These are phyloP conservation scores for Didymella pomorum DNA, from an alignment of 2,329 filamentous ascomycete species.

Conservation along the genomic window DNA sequence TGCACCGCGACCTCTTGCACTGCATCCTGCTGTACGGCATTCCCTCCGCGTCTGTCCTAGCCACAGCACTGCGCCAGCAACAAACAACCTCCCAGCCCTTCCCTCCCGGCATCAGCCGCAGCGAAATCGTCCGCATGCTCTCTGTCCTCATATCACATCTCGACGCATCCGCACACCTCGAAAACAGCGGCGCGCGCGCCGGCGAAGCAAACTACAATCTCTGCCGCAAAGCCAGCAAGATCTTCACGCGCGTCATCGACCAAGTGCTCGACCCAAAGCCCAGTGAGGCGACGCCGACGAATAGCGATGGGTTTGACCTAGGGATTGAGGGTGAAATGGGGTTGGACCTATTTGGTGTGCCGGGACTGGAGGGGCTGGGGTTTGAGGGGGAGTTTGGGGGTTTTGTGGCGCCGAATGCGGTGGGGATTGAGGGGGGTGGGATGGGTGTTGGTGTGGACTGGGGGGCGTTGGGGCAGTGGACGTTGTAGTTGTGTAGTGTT, in stretches of 20 bases:
- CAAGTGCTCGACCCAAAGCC: conserved; percentile 37
- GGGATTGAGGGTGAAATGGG: conserved; percentile 25
- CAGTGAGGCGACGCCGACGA: conserved; percentile 24
- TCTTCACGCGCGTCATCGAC: conserved; percentile 44
- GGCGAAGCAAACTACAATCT: conserved; percentile 48
- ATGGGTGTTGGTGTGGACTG: conserved; percentile 30
- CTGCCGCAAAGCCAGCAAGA: conserved; percentile 41
- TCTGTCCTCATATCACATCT: conserved; percentile 53
- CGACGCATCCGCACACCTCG: conserved; percentile 41
- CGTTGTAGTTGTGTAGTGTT: conserved; percentile 8
- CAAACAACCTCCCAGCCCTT: conserved; percentile 25
- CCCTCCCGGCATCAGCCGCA: conserved; percentile 43
- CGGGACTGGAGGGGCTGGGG: conserved; percentile 35
- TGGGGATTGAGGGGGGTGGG: conserved; percentile 3
- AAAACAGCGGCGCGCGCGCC: conserved; percentile 42
- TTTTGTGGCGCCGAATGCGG: conserved; percentile 15
- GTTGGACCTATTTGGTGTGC: conserved; percentile 33
- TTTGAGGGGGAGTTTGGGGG: conserved; percentile 41
- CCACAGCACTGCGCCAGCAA: conserved; percentile 41
- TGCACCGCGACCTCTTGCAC: conserved; percentile 42
- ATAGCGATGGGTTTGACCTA: conserved; percentile 24
- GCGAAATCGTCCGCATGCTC: conserved; percentile 51
- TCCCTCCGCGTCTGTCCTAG: conserved; percentile 40
- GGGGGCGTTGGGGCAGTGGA: conserved; percentile 42
- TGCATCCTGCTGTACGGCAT: conserved; percentile 42